Evolutionary conservation across 495 filamentous ascomycete species (phyloP).

Genomic region (Tricharina praecox): DNA sequence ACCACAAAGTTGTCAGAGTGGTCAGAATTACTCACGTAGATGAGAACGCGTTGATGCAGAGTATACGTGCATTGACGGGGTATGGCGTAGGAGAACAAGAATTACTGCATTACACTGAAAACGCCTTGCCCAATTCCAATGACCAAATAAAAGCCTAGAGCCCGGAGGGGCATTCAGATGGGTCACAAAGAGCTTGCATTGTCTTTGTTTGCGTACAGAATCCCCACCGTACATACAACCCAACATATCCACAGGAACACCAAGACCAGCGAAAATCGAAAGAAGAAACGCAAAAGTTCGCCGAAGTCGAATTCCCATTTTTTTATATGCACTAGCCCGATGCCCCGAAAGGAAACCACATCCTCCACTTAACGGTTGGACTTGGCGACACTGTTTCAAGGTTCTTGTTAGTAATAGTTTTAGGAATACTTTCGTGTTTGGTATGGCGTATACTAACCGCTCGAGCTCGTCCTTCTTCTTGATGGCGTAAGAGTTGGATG

Average conservation of each 20-base stretch:
- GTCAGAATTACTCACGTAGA: too few species aligned
- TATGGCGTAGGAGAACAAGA: too few species aligned
- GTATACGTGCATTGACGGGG: too few species aligned
- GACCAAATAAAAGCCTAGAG: constrained; percentile 3
- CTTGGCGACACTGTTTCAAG: constrained; percentile 92
- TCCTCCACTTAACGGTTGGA: constrained; percentile 70
- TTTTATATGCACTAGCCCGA: constrained; percentile 15
- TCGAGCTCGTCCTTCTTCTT: constrained; percentile 99
- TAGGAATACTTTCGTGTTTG: constrained; percentile 5
- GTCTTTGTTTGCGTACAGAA: constrained; percentile 7
- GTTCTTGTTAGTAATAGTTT: neutral
- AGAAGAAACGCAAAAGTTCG: constrained; percentile 10
- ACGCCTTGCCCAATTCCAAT: neutral
- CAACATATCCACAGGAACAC: constrained; percentile 2
- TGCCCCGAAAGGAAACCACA: constrained; percentile 21
- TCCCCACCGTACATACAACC: neutral
- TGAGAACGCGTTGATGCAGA: too few species aligned
- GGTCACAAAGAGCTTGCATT: constrained; percentile 7
- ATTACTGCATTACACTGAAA: neutral
- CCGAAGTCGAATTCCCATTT: constrained; percentile 15
- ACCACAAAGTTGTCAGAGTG: too few species aligned
- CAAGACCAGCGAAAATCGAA: constrained; percentile 5
- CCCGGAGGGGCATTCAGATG: neutral
- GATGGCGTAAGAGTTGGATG: constrained; percentile 99
- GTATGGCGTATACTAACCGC: constrained; percentile 31